Evolutionary conservation across 2,329 filamentous ascomycete species (phyloP).

Genomic region (Rutstroemia sp.): DNA sequence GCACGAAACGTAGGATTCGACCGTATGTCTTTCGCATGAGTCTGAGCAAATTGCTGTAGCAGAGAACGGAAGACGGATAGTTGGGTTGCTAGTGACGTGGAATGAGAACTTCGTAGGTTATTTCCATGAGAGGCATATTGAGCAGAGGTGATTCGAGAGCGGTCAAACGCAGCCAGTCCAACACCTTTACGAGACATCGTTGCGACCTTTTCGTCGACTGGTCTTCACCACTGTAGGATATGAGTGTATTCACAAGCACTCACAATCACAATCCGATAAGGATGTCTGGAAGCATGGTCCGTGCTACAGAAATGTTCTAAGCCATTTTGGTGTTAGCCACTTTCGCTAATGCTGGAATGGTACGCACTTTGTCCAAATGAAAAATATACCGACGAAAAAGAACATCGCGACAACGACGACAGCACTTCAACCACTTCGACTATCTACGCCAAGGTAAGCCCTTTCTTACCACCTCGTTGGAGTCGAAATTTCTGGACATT

Average conservation of each 20-base stretch:
- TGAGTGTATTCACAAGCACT: not conserved
- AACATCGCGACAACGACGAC: constrained; percentile 11
- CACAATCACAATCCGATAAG: constrained; percentile 1
- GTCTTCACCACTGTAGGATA: not conserved
- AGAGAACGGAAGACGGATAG: constrained; percentile 93
- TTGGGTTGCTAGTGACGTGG: constrained; percentile 81
- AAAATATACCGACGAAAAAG: constrained; percentile 4
- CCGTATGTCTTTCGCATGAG: constrained; percentile 91
- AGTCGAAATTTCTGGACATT: not conserved
- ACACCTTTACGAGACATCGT: constrained; percentile 72
- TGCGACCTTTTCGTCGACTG: not conserved
- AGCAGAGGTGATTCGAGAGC: constrained; percentile 73
- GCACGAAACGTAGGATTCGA: constrained; percentile 92
- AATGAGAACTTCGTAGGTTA: constrained; percentile 75
- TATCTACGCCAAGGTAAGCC: constrained; percentile 10
- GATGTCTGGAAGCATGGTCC: not conserved
- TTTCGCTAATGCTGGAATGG: constrained; percentile 8
- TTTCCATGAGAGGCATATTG: constrained; percentile 89
- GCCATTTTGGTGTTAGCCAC: not conserved
- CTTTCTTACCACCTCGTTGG: not conserved
- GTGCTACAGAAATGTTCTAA: not conserved
- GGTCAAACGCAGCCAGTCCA: constrained; percentile 84
- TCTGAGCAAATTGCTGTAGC: constrained; percentile 89
- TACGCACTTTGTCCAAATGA: constrained; percentile 10
- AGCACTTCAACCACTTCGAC: constrained; percentile 11